These are phyloP conservation scores for Sporisorium sorghi DNA, from an alignment of 1,284 basidiomycete genomes.

Conservation along the genomic window DNA sequence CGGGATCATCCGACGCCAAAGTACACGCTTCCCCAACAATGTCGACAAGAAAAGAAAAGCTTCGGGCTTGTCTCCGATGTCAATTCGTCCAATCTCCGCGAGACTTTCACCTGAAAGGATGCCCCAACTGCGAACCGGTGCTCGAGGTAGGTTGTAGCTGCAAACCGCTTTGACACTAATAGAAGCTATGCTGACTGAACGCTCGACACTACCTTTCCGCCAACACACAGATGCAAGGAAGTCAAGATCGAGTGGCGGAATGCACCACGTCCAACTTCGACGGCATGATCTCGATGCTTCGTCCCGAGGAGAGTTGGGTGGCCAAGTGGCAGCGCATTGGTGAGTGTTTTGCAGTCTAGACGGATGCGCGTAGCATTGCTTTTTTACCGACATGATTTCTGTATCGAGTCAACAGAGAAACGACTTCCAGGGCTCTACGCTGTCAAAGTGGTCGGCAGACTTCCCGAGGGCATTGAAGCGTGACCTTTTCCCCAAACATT, in stretches of 20 bases:
- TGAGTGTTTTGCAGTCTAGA: conserved; percentile 21
- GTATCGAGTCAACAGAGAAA: conserved; percentile 53
- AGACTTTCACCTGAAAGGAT: conserved; percentile 87
- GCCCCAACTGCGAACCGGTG: conserved; percentile 96
- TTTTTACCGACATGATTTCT: neutral
- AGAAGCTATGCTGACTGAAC: neutral
- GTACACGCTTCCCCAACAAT: conserved; percentile 29
- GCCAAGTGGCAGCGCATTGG: conserved; percentile 71
- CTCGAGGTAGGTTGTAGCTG: conserved; percentile 77
- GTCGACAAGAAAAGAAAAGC: conserved; percentile 70
- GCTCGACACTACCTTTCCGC: neutral
- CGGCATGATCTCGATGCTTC: conserved; percentile 87
- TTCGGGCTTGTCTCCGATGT: conserved; percentile 91
- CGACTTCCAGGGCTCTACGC: conserved; percentile 66
- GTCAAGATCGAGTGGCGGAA: conserved; percentile 81
- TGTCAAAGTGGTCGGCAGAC: conserved; percentile 65
- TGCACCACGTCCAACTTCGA: conserved; percentile 97
- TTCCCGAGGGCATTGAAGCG: conserved; percentile 56
- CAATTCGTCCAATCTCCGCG: conserved; percentile 85
- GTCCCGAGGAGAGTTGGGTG: conserved; percentile 93
- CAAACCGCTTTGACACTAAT: neutral
- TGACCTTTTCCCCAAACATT: neutral
- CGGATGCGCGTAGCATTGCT: neutral
- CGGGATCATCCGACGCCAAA: neutral
- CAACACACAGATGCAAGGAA: conserved; percentile 82